These are phyloP conservation scores for Diaporthe helianthi DNA, from an alignment of 2,329 filamentous ascomycete species.

Conservation along the genomic window DNA sequence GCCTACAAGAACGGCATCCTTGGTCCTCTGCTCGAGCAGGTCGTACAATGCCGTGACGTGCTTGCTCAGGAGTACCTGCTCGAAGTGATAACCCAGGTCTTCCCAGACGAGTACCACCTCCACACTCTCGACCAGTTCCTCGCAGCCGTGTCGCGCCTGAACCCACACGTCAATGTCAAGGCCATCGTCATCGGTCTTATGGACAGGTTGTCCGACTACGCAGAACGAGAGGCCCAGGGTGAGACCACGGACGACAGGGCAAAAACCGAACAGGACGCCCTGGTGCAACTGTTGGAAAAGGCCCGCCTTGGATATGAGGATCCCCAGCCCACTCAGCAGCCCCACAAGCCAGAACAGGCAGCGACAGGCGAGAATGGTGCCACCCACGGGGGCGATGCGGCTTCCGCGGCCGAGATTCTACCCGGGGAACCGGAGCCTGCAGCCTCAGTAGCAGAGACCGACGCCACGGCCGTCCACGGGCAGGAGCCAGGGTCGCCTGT, in stretches of 20 bases:
- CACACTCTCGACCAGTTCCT: conserved; percentile 96
- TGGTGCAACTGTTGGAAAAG: conserved; percentile 78
- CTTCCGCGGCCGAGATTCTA: conserved; percentile 43
- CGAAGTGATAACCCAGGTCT: conserved; percentile 98
- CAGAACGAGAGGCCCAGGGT: conserved; percentile 82
- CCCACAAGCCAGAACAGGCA: conserved; percentile 39
- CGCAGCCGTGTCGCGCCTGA: conserved; percentile 88
- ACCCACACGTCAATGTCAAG: conserved; percentile 97
- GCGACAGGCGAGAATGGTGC: conserved; percentile 47
- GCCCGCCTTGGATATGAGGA: conserved; percentile 71
- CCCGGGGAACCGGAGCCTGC: conserved; percentile 45
- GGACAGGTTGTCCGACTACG: conserved; percentile 94
- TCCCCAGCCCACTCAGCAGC: conserved; percentile 33
- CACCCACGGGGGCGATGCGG: conserved; percentile 41
- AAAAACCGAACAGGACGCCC: conserved; percentile 84
- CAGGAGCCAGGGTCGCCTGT: conserved; percentile 43
- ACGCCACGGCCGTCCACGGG: conserved; percentile 57
- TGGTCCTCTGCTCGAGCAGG: conserved; percentile 89
- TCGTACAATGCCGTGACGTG: conserved; percentile 97
- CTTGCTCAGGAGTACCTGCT: conserved; percentile 96
- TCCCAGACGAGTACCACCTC: conserved; percentile 97
- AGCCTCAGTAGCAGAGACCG: conserved; percentile 54
- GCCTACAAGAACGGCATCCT: conserved; percentile 92
- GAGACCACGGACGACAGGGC: conserved; percentile 74
- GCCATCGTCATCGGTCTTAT: conserved; percentile 97